Percentiles rank a stretch among this genome's conserved stretches.
Evolutionary conservation across 768 basidiomycete genomes (phyloP).

Genomic region (Phaffia australis): DNA sequence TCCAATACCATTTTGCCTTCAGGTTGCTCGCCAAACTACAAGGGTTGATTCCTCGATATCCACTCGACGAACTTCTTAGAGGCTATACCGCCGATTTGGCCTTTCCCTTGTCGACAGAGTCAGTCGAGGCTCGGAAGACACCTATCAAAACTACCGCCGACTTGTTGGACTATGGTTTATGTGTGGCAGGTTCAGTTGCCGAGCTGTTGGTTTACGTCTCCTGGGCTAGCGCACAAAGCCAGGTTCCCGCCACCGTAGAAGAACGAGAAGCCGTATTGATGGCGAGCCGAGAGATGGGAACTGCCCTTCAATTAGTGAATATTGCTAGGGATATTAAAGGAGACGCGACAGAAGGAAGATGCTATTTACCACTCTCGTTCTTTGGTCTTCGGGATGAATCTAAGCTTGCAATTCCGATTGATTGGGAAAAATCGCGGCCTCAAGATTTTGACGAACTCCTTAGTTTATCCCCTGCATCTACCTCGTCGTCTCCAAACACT

Average conservation of each 20-base stretch:
- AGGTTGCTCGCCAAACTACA: constrained; percentile 7
- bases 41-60: constrained; percentile 6
- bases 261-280: constrained; percentile 10
- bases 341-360: constrained; percentile 33
- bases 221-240: constrained; percentile 29
- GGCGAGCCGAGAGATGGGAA: constrained; percentile 37
- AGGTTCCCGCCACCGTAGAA: constrained; percentile 1
- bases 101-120: background rate
- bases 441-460: background rate
- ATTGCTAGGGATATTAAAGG: constrained; percentile 38
- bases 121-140: constrained; percentile 29
- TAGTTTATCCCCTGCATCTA: background rate
- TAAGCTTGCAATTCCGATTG: background rate
- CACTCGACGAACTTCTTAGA: constrained; percentile 14
- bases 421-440: background rate
- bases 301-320: constrained; percentile 41
- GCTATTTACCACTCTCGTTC: constrained; percentile 36
- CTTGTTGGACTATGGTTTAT: constrained; percentile 37
- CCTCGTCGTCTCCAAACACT: constrained; percentile 1
- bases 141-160: constrained; percentile 35
- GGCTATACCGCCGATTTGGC: constrained; percentile 9
- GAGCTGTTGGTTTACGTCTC: constrained; percentile 38
- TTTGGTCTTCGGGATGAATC: constrained; percentile 17
- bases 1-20: background rate
- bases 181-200: constrained; percentile 40